phyloP scores from a whole-genome alignment of 2,329 filamentous ascomycete species.

The Hypoxylon sp. region DNA sequence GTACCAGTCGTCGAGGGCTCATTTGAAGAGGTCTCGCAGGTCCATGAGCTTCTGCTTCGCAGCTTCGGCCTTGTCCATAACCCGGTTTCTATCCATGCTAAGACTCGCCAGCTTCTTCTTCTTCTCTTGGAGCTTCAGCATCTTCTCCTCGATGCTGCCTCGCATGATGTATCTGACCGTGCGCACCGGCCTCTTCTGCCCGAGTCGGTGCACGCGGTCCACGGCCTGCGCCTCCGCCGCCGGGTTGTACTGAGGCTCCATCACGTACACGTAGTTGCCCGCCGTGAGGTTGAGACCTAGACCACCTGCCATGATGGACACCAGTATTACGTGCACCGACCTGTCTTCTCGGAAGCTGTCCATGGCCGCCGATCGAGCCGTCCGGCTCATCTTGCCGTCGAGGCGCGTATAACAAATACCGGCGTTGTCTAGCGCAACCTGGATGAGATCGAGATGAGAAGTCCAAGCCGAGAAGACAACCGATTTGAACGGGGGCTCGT shows the following conservation, averaged over 20 bases:
- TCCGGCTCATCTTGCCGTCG: conserved; percentile 86
- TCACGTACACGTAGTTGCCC: conserved; percentile 88
- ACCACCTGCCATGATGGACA: conserved; percentile 91
- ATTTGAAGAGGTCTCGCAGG: conserved; percentile 66
- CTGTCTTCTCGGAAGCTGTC: conserved; percentile 78
- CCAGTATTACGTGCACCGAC: conserved; percentile 79
- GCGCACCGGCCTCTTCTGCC: conserved; percentile 87
- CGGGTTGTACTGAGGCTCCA: conserved; percentile 98
- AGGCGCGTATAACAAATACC: conserved; percentile 79
- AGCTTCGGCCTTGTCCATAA: conserved; percentile 63
- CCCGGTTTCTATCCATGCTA: conserved; percentile 71
- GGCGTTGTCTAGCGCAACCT: conserved; percentile 75
- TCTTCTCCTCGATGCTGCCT: conserved; percentile 91
- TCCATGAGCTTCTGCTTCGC: conserved; percentile 70
- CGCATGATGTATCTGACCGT: conserved; percentile 91
- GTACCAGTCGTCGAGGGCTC: conserved; percentile 6
- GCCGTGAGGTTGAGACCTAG: conserved; percentile 90
- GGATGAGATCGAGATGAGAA: conserved; percentile 89
- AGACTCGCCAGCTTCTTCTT: conserved; percentile 91
- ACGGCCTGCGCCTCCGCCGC: conserved; percentile 93
- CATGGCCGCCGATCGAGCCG: conserved; percentile 77
- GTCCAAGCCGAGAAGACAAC: conserved; percentile 98
- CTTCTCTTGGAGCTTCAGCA: conserved; percentile 87
- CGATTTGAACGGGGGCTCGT: conserved; percentile 83
- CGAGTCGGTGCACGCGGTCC: conserved; percentile 89